phyloP scores from a whole-genome alignment of 2,329 filamentous ascomycete species.

The Cladophialophora immunda region DNA sequence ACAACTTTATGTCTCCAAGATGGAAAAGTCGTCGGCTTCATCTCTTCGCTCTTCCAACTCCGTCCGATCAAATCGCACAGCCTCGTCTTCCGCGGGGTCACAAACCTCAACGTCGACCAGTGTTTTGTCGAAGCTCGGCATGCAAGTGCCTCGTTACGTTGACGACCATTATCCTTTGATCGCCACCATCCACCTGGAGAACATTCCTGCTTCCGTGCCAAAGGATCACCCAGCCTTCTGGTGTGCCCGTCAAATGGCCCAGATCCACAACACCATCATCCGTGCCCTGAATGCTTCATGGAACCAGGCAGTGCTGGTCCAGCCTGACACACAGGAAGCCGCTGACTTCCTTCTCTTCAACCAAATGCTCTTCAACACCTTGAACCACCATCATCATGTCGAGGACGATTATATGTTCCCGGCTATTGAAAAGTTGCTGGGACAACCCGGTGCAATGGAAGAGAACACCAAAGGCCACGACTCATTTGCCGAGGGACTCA shows the following conservation, averaged over 20 bases:
- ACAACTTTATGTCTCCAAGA: conserved; percentile 25
- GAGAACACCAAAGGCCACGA: conserved; percentile 34
- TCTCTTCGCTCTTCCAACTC: conserved; percentile 66
- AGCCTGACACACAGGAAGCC: conserved; percentile 34
- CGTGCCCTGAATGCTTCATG: conserved; percentile 40
- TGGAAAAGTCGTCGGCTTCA: conserved; percentile 68
- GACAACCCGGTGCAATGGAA: conserved; percentile 32
- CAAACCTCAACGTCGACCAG: conserved; percentile 85
- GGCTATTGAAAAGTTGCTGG: conserved; percentile 32
- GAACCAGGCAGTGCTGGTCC: conserved; percentile 38
- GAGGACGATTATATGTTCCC: conserved; percentile 38
- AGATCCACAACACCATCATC: conserved; percentile 41
- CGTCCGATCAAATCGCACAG: conserved; percentile 80
- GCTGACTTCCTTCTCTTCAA: conserved; percentile 41
- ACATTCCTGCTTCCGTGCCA: conserved; percentile 25
- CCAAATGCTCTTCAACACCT: conserved; percentile 37
- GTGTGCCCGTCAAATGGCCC: conserved; percentile 39
- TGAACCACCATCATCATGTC: conserved; percentile 37
- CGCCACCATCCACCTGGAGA: conserved; percentile 32
- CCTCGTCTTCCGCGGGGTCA: conserved; percentile 67
- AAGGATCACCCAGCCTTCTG: conserved; percentile 32
- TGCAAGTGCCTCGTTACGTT: conserved; percentile 31
- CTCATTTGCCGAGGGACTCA: conserved; percentile 37
- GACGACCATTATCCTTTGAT: conserved; percentile 41
- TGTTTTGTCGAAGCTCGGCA: conserved; percentile 22